These are phyloP conservation scores for Ophiosphaerella korrae DNA, from an alignment of 2,329 filamentous ascomycete species.

Conservation along the genomic window DNA sequence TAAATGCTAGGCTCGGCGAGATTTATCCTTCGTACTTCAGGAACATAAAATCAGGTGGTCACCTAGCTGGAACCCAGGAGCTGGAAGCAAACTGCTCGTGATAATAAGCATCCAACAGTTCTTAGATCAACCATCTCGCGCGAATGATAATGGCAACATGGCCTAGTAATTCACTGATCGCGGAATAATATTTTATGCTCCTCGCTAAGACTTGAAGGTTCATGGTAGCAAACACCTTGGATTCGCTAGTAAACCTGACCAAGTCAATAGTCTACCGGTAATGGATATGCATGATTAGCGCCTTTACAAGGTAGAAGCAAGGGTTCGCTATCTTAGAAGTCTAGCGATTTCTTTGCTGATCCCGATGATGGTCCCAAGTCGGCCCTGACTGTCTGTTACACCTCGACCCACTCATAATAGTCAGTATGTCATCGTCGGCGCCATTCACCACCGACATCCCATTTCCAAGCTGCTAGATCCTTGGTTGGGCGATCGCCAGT, in stretches of 20 bases:
- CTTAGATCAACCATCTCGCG: not conserved
- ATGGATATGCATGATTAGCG: not conserved
- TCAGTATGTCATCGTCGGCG: conserved; percentile 30
- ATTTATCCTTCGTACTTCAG: too few relatives aligned
- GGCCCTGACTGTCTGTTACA: conserved; percentile 12
- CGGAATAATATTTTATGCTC: not conserved
- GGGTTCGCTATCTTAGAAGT: not conserved
- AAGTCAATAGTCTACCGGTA: not conserved
- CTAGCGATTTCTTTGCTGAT: conserved; percentile 4
- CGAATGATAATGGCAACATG: conserved; percentile 1
- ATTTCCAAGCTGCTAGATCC: conserved; percentile 14
- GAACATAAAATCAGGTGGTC: too few relatives aligned
- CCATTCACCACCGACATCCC: conserved; percentile 16
- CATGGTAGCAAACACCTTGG: not conserved
- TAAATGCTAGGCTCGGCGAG: too few relatives aligned
- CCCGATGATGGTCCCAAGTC: conserved; percentile 20
- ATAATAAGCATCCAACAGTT: not conserved
- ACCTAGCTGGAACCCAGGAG: too few relatives aligned
- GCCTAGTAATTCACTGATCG: not conserved
- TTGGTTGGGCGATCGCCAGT: conserved; percentile 9
- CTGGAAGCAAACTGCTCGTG: too few relatives aligned
- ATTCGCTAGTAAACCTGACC: not conserved
- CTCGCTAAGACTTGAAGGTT: not conserved
- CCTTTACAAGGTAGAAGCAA: not conserved
- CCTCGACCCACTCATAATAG: conserved; percentile 12